phyloP scores from a whole-genome alignment of 208 protist species.

The Trypanosomatidae sp. region DNA sequence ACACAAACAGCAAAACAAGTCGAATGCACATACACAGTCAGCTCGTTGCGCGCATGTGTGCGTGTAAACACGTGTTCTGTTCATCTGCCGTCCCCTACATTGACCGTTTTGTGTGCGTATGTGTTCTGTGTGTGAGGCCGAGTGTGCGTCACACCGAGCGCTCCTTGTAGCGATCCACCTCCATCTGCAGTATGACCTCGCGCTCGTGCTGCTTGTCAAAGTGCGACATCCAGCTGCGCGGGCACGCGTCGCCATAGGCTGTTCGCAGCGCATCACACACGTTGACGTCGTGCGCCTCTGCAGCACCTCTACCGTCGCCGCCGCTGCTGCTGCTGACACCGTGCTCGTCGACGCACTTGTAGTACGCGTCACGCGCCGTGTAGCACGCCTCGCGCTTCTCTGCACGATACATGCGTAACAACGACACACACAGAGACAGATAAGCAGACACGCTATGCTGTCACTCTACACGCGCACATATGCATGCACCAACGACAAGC shows the following conservation, averaged over 20 bases:
- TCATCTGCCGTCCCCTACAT: no score
- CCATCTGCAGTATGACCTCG: constrained; percentile 64
- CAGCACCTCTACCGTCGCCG: no score
- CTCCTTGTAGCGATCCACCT: constrained; percentile 49
- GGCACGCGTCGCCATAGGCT: constrained; percentile 35
- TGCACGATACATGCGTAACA: constrained; percentile 43
- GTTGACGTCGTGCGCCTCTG: constrained; percentile 45
- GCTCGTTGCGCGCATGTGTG: no score
- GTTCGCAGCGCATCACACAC: constrained; percentile 30
- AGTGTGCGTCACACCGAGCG: no score
- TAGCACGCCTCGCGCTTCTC: constrained; percentile 72
- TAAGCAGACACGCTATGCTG: no score
- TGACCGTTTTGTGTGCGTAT: no score
- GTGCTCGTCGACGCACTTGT: constrained; percentile 74
- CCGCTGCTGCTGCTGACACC: constrained; percentile 45
- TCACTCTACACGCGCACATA: no score
- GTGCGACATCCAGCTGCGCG: constrained; percentile 59
- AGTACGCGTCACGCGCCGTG: constrained; percentile 47
- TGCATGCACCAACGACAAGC: no score
- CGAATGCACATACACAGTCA: no score
- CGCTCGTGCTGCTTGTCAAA: constrained; percentile 78
- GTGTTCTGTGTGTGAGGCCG: no score
- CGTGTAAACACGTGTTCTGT: no score
- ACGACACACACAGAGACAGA: no score
- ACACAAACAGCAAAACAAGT: background rate